Percentiles rank a stretch among this genome's conserved stretches.
Conservation (phyloP, 1,284 basidiomycete species). For the Omphalotus olearius region DNA sequence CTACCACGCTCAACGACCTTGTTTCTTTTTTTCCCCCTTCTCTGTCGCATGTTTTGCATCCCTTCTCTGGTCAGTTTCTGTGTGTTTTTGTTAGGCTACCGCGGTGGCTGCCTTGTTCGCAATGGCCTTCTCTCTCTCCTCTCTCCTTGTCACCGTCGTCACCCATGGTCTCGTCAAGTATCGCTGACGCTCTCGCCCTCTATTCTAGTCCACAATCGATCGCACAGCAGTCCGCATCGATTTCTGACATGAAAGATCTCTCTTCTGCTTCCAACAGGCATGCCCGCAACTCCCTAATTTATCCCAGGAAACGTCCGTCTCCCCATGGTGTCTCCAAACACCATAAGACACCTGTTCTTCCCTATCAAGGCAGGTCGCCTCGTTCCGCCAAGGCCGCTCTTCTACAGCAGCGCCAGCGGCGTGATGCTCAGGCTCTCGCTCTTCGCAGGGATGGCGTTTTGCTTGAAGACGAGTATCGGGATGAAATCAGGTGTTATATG, state of each 20-base stretch:
- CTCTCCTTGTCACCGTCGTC: slow-evolving; percentile 5
- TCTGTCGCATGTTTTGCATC: slow-evolving; percentile 33
- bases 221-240: slow-evolving; percentile 35
- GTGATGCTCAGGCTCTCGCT: slow-evolving; percentile 62
- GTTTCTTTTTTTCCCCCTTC: slow-evolving; percentile 22
- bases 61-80: slow-evolving; percentile 32
- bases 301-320: slow-evolving; percentile 79
- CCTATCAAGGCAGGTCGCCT: slow-evolving; percentile 49
- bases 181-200: slow-evolving; percentile 5
- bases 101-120: slow-evolving; percentile 15
- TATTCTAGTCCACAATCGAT: slow-evolving; percentile 41
- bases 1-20: slow-evolving; percentile 49
- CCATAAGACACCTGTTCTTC: slow-evolving; percentile 50
- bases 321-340: slow-evolving; percentile 70
- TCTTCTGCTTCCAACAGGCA: slow-evolving; percentile 51
- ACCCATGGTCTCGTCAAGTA: slow-evolving; percentile 6
- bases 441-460: slow-evolving; percentile 66
- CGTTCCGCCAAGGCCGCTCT: slow-evolving; percentile 57
- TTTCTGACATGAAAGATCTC: slow-evolving; percentile 70
- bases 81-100: slow-evolving; percentile 7
- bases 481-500: slow-evolving; percentile 94
- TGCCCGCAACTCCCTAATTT: slow-evolving; percentile 57
- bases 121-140: slow-evolving; percentile 12
- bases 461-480: slow-evolving; percentile 91
- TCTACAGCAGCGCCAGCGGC: slow-evolving; percentile 54